Evolutionary conservation across 2,329 filamentous ascomycete genomes (phyloP), one percentile per base, ranked within the genome.

Genomic region (Pyrenophora graminea): DNA sequence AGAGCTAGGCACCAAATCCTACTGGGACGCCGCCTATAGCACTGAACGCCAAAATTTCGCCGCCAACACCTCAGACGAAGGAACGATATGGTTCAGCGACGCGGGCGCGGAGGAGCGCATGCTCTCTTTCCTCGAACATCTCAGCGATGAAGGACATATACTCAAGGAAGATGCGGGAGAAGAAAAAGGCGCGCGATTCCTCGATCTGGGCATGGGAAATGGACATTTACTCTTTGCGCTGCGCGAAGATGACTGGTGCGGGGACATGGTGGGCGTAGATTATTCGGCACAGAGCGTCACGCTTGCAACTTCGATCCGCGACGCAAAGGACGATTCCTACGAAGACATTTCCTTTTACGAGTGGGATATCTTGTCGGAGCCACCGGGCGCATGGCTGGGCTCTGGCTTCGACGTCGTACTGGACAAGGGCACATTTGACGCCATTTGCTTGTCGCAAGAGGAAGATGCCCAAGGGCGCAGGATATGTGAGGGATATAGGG

Each of bases 341-440:
- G 64, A 32, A 37, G 62, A 68, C 2, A 74, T 84, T 19, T 62
- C 61, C 13, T 87, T 87, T 55, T 69, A 78, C 46, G 76, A 74
- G 37, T 81, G 78, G 74, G 81, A 84, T 70, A 68, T 84, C 17
- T 71, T 84, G 33, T 64, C 61, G 9, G 70, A 77, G 33, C 41
- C 36, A 18, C 61, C 73, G 3, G 73, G 72, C 1, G 41, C 82
- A 43, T 91, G 88, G 85, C 75, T 91, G 3, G 62, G 62, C 0
- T 70, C 72, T 0, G 89, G 89, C 1, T 97, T 92, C 77, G 91
- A 97, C 73, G 85, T 97, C 0, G 87, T 97, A 0, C 82, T 97
- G n/a, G 94, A 99, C 75, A 99, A 99, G 76, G 94, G 94, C 38
- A 99, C 94, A 0, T 99, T 97, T 71, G 94, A 99, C 77, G 94